Conservation (phyloP, 331 rosid species). For the Dryas integrifolia region DNA sequence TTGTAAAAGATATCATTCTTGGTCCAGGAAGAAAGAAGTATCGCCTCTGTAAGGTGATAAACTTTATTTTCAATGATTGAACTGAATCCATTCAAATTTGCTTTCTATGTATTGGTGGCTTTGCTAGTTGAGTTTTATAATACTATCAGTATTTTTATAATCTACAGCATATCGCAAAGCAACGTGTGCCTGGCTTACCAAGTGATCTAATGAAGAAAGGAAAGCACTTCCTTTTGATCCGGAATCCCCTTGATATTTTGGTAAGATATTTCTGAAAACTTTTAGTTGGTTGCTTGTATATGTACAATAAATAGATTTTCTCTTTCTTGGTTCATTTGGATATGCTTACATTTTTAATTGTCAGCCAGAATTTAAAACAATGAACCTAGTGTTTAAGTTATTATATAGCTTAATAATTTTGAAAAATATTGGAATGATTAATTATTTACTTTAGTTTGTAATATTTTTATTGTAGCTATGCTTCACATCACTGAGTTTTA, state of each 20-base stretch:
- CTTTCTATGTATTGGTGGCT: neutral
- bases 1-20: constrained; percentile 50
- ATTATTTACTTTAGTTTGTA: neutral
- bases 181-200: constrained; percentile 53
- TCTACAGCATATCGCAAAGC: constrained; percentile 77
- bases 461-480: neutral
- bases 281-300: constrained; percentile 13
- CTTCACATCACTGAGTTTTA: constrained; percentile 13
- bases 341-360: neutral
- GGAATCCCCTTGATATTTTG: constrained; percentile 80
- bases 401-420: neutral
- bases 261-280: constrained; percentile 32
- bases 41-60: constrained; percentile 67
- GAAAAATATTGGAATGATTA: neutral
- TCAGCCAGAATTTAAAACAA: neutral
- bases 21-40: constrained; percentile 67
- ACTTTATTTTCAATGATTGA: neutral
- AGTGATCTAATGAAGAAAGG: constrained; percentile 66
- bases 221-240: constrained; percentile 69
- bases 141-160: neutral
- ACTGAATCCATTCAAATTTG: neutral
- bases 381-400: neutral
- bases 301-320: neutral
- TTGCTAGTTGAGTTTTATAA: neutral
- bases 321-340: neutral